phyloP scores from a whole-genome alignment of 2,329 filamentous ascomycete species.

The Trichoderma aggressivum region DNA sequence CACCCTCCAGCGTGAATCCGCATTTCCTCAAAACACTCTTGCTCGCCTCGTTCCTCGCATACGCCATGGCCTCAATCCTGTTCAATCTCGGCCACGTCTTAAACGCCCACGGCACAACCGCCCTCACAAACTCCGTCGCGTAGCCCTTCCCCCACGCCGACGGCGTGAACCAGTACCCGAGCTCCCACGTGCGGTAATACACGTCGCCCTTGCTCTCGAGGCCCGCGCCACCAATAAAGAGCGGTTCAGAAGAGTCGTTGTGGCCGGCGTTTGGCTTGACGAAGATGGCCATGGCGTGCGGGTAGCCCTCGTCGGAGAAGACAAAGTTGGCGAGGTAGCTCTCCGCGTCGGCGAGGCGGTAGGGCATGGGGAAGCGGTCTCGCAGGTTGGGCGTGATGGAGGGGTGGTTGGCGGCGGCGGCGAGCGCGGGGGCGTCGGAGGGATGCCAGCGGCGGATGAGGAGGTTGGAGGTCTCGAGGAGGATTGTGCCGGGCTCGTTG shows the following conservation, averaged over 20 bases:
- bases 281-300: slow-evolving; percentile 36
- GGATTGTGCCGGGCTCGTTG: slow-evolving; percentile 28
- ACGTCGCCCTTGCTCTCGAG: slow-evolving; percentile 36
- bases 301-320: slow-evolving; percentile 23
- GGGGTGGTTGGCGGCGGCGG: slow-evolving; percentile 37
- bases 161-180: slow-evolving; percentile 48
- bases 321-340: slow-evolving; percentile 31
- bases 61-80: slow-evolving; percentile 11
- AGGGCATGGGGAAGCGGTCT: slow-evolving; percentile 45
- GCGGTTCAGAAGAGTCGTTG: slow-evolving; percentile 26
- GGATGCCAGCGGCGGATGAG: slow-evolving; percentile 40
- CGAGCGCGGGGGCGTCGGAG: slow-evolving; percentile 37
- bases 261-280: slow-evolving; percentile 26
- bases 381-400: slow-evolving; percentile 39
- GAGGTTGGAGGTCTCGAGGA: slow-evolving; percentile 32
- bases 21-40: neutral
- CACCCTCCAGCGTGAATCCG: slow-evolving; percentile 4
- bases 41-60: neutral
- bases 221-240: slow-evolving; percentile 41
- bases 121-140: slow-evolving; percentile 38
- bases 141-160: slow-evolving; percentile 45
- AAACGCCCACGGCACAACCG: slow-evolving; percentile 44
- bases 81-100: slow-evolving; percentile 37
- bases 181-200: slow-evolving; percentile 42
- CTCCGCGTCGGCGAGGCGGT: slow-evolving; percentile 39